phyloP scores from a whole-genome alignment of 106 monocot species.

The Posidonia australis region DNA sequence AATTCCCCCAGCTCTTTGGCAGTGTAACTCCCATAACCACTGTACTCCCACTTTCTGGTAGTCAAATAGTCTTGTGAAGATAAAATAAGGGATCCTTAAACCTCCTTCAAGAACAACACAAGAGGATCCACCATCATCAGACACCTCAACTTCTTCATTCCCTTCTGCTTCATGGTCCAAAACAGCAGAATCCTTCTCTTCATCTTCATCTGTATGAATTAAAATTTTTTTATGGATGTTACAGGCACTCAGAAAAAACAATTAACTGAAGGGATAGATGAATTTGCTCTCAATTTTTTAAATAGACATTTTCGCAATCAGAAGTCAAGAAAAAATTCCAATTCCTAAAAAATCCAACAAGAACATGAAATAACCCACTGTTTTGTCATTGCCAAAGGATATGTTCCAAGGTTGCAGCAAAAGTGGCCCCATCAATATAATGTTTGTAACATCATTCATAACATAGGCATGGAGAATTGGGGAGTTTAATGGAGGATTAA shows the following conservation, averaged over 20 bases:
- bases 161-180: conserved; percentile 37
- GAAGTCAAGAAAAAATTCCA: too few species aligned
- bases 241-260: neutral
- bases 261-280: neutral
- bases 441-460: too few species aligned
- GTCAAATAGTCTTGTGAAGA: conserved; percentile 76
- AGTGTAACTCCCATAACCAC: conserved; percentile 98
- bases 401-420: too few species aligned
- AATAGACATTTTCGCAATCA: too few species aligned
- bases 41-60: conserved; percentile 97
- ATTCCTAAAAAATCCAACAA: too few species aligned
- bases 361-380: too few species aligned
- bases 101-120: conserved; percentile 79
- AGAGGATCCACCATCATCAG: conserved; percentile 14
- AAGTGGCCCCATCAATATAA: too few species aligned
- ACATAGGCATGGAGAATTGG: too few species aligned
- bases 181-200: conserved; percentile 8
- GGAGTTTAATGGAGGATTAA: too few species aligned
- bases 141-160: conserved; percentile 18
- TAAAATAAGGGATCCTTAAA: conserved; percentile 51
- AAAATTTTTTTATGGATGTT: neutral
- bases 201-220: conserved; percentile 27
- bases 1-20: conserved; percentile 91
- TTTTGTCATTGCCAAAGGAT: too few species aligned
- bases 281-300: too few species aligned